A percentile compares a stretch with the other conserved stretches of the same genome.
Conservation (phyloP, 108 stramenopile species). For the Skeletonema tropicum region DNA sequence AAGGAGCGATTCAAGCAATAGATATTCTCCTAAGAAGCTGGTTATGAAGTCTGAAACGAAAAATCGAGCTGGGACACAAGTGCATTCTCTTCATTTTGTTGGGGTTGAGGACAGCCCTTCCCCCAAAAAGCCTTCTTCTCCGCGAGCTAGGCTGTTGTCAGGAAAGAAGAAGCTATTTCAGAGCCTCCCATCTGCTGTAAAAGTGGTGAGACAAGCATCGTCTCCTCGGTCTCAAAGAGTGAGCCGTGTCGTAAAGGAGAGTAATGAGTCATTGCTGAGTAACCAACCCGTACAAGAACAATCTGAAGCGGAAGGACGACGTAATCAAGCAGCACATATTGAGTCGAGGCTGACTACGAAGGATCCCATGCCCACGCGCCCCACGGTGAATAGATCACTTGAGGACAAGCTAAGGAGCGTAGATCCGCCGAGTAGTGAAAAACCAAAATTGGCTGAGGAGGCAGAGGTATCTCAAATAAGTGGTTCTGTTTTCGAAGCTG, state of each 20-base stretch:
- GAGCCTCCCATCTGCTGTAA: neutral
- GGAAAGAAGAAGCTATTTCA: neutral
- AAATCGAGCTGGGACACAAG: neutral
- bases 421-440: neutral
- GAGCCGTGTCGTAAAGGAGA: neutral
- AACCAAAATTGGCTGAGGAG: neutral
- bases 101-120: neutral
- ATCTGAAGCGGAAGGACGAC: neutral
- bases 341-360: neutral
- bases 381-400: neutral
- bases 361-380: neutral
- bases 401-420: neutral
- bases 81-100: neutral
- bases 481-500: slow-evolving; percentile 5
- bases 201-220: neutral
- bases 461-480: neutral
- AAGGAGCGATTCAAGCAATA: neutral
- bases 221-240: neutral
- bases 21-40: neutral
- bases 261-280: neutral
- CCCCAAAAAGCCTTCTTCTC: neutral
- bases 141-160: neutral
- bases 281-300: neutral
- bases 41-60: neutral
- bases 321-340: neutral